A percentile compares a stretch with the other conserved stretches of the same genome.
phyloP scores from a whole-genome alignment of 768 basidiomycete genomes.

The Lactarius akahatsu region DNA sequence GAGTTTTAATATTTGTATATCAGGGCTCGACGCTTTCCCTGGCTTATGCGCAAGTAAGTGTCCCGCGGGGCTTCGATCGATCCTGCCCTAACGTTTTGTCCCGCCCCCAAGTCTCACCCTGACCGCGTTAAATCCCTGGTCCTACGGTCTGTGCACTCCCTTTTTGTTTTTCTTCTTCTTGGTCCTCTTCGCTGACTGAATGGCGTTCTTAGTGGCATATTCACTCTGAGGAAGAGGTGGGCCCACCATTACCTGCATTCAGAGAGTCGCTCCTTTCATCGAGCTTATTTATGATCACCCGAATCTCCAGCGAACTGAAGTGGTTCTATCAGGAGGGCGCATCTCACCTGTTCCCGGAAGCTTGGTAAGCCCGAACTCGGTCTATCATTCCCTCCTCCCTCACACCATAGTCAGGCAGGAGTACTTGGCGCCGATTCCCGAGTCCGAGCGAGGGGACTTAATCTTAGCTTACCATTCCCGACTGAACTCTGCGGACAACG shows the following conservation, averaged over 20 bases:
- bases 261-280: not conserved
- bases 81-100: not conserved
- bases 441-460: slow-evolving; percentile 75
- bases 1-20: too few species aligned
- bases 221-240: slow-evolving; percentile 78
- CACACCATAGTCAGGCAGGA: slow-evolving; percentile 62
- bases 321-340: slow-evolving; percentile 94
- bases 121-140: slow-evolving; percentile 77
- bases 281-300: not conserved
- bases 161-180: not conserved
- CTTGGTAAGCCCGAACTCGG: slow-evolving; percentile 52
- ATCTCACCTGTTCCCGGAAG: slow-evolving; percentile 81
- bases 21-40: slow-evolving; percentile 86
- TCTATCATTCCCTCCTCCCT: not conserved
- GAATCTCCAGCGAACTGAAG: slow-evolving; percentile 61
- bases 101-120: slow-evolving; percentile 61
- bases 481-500: slow-evolving; percentile 69
- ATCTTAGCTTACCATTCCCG: slow-evolving; percentile 81
- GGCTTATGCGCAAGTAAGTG: slow-evolving; percentile 74
- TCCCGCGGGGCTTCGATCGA: not conserved
- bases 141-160: slow-evolving; percentile 51
- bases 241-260: not conserved
- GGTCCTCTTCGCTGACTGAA: slow-evolving; percentile 5
- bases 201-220: slow-evolving; percentile 65
- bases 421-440: slow-evolving; percentile 77